Evolutionary conservation across 306 rosid species (phyloP).

Genomic region (Pyrus betulifolia): DNA sequence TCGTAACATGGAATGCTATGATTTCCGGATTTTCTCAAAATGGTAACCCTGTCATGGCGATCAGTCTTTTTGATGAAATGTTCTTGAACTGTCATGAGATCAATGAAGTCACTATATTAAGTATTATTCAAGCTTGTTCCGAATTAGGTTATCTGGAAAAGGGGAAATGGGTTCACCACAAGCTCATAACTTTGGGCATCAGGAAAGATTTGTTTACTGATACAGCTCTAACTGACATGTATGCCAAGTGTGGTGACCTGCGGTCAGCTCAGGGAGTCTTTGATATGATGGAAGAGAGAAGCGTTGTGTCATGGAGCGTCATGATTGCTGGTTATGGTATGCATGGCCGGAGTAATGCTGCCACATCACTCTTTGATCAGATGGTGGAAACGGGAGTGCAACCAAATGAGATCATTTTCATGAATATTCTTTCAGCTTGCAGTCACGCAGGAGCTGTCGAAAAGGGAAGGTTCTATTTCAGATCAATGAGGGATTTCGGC

Average conservation of each 20-base stretch:
- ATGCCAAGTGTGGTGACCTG: conserved; percentile 84
- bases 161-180: conserved; percentile 94
- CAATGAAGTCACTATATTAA: conserved; percentile 61
- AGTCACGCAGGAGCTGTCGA: conserved; percentile 78
- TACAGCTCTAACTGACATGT: conserved; percentile 78
- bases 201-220: conserved; percentile 43
- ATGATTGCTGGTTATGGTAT: conserved; percentile 82
- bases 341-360: conserved; percentile 55
- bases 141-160: conserved; percentile 64
- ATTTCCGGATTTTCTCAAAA: conserved; percentile 71
- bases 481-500: conserved; percentile 49
- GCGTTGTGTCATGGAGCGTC: conserved; percentile 79
- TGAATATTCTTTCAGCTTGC: conserved; percentile 82
- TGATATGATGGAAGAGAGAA: conserved; percentile 52
- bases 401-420: conserved; percentile 81
- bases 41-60: conserved; percentile 63
- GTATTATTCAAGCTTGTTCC: conserved; percentile 87
- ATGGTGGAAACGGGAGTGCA: conserved; percentile 51
- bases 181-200: conserved; percentile 46
- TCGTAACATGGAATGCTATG: conserved; percentile 82
- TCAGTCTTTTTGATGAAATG: conserved; percentile 65
- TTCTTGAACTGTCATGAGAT: conserved; percentile 39
- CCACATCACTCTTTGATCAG: conserved; percentile 44
- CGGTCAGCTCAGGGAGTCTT: conserved; percentile 48
- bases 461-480: conserved; percentile 57